Evolutionary conservation across 441 rosid species (phyloP).

Genomic region (Sinapis alba): DNA sequence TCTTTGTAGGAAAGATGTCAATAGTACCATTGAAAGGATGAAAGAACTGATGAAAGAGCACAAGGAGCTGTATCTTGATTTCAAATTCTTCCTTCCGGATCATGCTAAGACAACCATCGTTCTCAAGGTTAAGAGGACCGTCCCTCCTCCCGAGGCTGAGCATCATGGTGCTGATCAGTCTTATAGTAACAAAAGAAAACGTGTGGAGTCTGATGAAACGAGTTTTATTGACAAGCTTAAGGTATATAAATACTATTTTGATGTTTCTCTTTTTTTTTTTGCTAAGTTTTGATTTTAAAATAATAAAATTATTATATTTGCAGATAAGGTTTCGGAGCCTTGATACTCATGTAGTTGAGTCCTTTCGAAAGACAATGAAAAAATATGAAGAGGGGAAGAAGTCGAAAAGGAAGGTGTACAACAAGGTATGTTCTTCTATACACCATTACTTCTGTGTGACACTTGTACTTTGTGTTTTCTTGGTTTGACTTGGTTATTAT

Average conservation of each 20-base stretch:
- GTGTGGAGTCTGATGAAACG: constrained; percentile 78
- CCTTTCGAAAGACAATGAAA: constrained; percentile 72
- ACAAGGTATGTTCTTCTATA: constrained; percentile 53
- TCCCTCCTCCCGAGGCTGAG: constrained; percentile 46
- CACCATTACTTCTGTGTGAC: background rate
- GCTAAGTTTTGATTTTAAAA: constrained; percentile 11
- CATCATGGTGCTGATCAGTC: constrained; percentile 30
- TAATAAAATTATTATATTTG: background rate
- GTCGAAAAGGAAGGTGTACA: constrained; percentile 66
- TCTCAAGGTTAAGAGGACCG: constrained; percentile 1
- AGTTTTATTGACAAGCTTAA: constrained; percentile 86
- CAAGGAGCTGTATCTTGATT: constrained; percentile 70
- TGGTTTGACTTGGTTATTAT: constrained; percentile 16
- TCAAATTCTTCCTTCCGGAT: constrained; percentile 65
- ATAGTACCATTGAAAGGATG: constrained; percentile 71
- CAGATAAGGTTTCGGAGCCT: constrained; percentile 85
- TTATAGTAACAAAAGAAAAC: constrained; percentile 61
- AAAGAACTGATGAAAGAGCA: constrained; percentile 83
- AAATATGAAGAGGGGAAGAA: constrained; percentile 77
- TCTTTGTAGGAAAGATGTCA: constrained; percentile 60
- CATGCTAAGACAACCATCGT: constrained; percentile 45
- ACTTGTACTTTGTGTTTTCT: background rate
- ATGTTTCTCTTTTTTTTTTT: background rate
- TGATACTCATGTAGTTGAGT: constrained; percentile 64
- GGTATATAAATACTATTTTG: constrained; percentile 45